Conservation (phyloP, 495 filamentous ascomycete genomes). For the Mycothermus thermophilus region DNA sequence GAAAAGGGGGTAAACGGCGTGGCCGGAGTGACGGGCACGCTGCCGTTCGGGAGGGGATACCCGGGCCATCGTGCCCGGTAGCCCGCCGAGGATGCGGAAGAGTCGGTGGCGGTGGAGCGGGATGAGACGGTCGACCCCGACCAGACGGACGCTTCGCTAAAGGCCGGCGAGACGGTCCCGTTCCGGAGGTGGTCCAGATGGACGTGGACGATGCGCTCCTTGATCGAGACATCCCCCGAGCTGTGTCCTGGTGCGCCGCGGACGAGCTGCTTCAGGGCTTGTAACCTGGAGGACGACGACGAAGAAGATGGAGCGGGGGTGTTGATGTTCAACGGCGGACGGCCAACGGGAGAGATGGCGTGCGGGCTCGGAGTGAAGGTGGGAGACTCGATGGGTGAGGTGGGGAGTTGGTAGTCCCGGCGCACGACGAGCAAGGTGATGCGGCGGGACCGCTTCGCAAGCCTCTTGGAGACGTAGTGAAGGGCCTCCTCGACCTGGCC, state of each 20-base stretch:
- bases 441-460: conserved; percentile 32
- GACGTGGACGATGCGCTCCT: conserved; percentile 16
- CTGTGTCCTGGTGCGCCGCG: conserved; percentile 16
- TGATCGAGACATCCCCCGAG: conserved; percentile 8
- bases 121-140: conserved; percentile 6
- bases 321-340: conserved; percentile 16
- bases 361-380: conserved; percentile 8
- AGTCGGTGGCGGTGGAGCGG: background rate
- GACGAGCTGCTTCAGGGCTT: conserved; percentile 27
- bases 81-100: conserved; percentile 3
- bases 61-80: conserved; percentile 11
- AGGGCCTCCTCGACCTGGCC: conserved; percentile 28
- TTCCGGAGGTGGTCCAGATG: conserved; percentile 14
- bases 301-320: no score
- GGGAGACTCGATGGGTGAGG: conserved; percentile 11
- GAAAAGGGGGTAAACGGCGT: conserved; percentile 30
- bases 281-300: conserved; percentile 18
- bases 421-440: conserved; percentile 37
- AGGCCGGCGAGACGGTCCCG: conserved; percentile 17
- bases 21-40: conserved; percentile 30
- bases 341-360: conserved; percentile 18
- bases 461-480: conserved; percentile 37
- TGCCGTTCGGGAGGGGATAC: conserved; percentile 10
- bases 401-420: conserved; percentile 35
- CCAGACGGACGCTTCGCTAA: conserved; percentile 15